Evolutionary conservation across 1,284 basidiomycete species (phyloP).

Genomic region (Apiotrichum mycotoxinovorans): DNA sequence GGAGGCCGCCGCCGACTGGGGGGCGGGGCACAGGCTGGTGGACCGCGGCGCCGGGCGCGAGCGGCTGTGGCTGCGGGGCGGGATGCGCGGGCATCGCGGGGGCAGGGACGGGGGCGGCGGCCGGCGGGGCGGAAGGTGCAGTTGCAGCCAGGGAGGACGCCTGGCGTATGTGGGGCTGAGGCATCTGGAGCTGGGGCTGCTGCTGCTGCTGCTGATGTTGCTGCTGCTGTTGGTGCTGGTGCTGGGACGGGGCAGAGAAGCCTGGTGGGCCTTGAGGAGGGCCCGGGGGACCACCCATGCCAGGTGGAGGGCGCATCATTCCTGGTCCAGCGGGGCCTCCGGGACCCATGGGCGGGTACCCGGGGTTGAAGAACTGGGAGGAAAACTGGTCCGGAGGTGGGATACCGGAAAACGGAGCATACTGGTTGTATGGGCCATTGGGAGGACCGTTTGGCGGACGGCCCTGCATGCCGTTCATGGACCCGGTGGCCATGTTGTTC

Average conservation of each 20-base stretch:
- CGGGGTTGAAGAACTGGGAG: background rate
- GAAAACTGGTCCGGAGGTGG: background rate
- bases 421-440: background rate
- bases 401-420: background rate
- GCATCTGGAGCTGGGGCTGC: background rate
- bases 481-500: background rate
- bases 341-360: background rate
- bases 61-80: slow-evolving; percentile 4
- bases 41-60: slow-evolving; percentile 10
- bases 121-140: too few relatives aligned
- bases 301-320: background rate
- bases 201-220: slow-evolving; percentile 6
- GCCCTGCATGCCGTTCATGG: background rate
- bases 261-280: background rate
- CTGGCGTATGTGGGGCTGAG: background rate
- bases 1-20: slow-evolving; percentile 17
- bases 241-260: background rate
- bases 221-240: slow-evolving; percentile 7
- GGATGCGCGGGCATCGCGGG: slow-evolving; percentile 2
- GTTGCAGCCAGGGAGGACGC: too few relatives aligned
- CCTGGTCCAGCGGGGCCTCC: background rate
- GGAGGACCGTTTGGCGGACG: background rate
- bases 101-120: background rate
- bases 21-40: slow-evolving; percentile 24
- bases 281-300: background rate